Conservation (phyloP, 2,329 filamentous ascomycete genomes). For the Colletotrichum tropicale region DNA sequence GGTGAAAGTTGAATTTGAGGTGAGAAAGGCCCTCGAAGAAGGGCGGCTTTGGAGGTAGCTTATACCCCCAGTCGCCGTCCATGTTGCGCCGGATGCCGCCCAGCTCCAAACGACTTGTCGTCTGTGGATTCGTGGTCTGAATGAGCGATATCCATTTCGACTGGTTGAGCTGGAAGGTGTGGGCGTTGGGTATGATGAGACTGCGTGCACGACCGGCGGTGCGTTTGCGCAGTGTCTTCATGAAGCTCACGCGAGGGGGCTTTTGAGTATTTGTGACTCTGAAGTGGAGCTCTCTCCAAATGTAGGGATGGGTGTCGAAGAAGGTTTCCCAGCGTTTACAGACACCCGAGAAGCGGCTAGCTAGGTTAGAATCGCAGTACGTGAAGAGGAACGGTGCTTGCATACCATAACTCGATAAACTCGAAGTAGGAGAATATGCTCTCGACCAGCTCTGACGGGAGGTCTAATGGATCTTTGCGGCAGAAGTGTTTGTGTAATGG, state of each 20-base stretch:
- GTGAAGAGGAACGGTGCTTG: neutral
- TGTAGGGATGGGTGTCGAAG: constrained; percentile 15
- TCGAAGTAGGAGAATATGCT: constrained; percentile 39
- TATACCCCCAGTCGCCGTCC: constrained; percentile 16
- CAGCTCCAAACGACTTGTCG: constrained; percentile 14
- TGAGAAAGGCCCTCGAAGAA: constrained; percentile 9
- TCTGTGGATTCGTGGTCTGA: constrained; percentile 17
- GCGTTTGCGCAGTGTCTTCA: constrained; percentile 11
- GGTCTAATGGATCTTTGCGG: constrained; percentile 36
- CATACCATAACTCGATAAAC: constrained; percentile 25
- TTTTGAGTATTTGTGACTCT: neutral
- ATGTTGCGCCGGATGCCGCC: constrained; percentile 2
- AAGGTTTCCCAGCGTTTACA: constrained; percentile 19
- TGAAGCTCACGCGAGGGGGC: constrained; percentile 3
- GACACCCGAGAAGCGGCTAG: constrained; percentile 12
- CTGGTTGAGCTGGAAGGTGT: constrained; percentile 16
- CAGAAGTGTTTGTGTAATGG: constrained; percentile 37
- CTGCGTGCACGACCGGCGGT: constrained; percentile 8
- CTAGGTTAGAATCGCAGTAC: neutral
- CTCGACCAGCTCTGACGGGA: constrained; percentile 40
- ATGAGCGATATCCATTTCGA: constrained; percentile 15
- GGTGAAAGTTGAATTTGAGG: constrained; percentile 2
- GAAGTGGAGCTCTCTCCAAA: constrained; percentile 19
- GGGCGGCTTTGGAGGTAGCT: constrained; percentile 13
- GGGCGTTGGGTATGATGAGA: constrained; percentile 13